Evolutionary conservation across 805 yeast species (phyloP).

Genomic region (Saccharomycopsis fibuligera): DNA sequence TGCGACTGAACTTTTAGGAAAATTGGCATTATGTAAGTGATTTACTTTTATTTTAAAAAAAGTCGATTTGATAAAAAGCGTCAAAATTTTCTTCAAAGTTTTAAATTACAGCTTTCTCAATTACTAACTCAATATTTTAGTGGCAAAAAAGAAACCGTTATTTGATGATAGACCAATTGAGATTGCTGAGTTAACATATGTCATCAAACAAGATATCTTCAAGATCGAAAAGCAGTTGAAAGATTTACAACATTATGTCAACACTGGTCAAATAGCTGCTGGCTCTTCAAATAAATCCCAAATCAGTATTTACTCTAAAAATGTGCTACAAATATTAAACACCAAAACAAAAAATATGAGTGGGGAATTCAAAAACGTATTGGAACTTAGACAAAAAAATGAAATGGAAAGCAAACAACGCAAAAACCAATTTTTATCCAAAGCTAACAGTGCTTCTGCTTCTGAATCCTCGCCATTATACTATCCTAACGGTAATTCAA

Average conservation of each 20-base stretch:
- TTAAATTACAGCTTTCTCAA: too few species aligned
- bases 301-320: constrained; percentile 66
- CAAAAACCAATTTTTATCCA: constrained; percentile 74
- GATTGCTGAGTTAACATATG: constrained; percentile 83
- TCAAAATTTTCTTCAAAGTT: too few species aligned
- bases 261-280: constrained; percentile 26
- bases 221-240: constrained; percentile 68
- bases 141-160: constrained; percentile 85
- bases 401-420: constrained; percentile 76
- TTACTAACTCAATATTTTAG: too few species aligned
- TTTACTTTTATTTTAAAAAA: too few species aligned
- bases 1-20: constrained; percentile 73
- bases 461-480: neutral
- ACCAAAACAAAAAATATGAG: constrained; percentile 89
- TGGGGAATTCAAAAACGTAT: constrained; percentile 84
- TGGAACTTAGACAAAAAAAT: constrained; percentile 78
- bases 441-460: constrained; percentile 22
- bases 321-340: constrained; percentile 80
- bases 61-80: too few species aligned
- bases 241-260: constrained; percentile 49
- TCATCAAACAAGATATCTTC: constrained; percentile 76
- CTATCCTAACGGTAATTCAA: constrained; percentile 22
- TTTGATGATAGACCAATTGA: constrained; percentile 94
- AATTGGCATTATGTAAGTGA: constrained; percentile 67
- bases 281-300: constrained; percentile 40